Evolutionary conservation across 768 basidiomycete genomes (phyloP), one percentile per base, ranked within the genome.

Genomic region (Amanita polypyramis): DNA sequence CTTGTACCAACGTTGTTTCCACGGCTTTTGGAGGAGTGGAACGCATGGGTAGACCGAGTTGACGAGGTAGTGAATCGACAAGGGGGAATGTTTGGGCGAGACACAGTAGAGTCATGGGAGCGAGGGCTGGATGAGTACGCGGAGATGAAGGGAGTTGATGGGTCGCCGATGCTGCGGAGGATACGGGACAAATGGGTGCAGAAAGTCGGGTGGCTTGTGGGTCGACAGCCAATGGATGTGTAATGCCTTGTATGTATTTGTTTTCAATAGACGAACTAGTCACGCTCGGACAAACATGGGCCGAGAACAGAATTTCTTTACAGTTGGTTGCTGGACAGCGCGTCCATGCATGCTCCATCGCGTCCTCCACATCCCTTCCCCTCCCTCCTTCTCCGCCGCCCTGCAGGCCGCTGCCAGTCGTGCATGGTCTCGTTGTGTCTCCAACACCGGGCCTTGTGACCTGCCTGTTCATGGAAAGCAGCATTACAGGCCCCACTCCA

Each of bases 201-300:
- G 12, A 83, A 77, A 57, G 85, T 86, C 20, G 87, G 88, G 1
- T 91, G 89, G 88, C 59, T 87, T 29, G 80, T 85, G 6, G 82
- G 84, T 3, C 63, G 69, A 12, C 59, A 65, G 32, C 58, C 59
- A 15, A 73, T 72, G 69, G 65, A 67, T 30, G 63, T 63, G 49
- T 56, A 55, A 53, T 30, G 27, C 37, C 36, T 37, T 43, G 48
- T 49, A 50, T 49, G 47, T 39, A 38, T 25, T 11, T 27, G 37
- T 38, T 38, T 30, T 25, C 5, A 20, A 29, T 29, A 39, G 46
- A 47, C 27, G 29, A 23, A 29, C 11, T 14, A 14, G 41, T 43
- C n/a, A 43, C 7, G 25, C 25, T 43, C 20, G 27, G 17, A 29
- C 35, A 38, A 38, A 47, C 23, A 47, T 7, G 30, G 23, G 9